Base-by-base conservation (phyloP, 306 rosid genomes). In the Carpinus fangiana region DNA sequence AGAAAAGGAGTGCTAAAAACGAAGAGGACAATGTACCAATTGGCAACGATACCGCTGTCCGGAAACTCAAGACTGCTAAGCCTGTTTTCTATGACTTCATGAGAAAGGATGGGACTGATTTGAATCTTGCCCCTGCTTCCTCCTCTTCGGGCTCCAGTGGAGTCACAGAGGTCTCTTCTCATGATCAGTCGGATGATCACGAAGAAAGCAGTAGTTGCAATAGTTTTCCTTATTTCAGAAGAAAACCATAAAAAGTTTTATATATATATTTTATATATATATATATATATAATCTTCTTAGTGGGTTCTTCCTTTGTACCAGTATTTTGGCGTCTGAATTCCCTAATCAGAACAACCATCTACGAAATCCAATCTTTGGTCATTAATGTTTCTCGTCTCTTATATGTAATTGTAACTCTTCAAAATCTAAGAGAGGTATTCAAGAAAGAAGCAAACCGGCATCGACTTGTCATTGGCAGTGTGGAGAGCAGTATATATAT, bases 21-120 rank as follows among this genome's bases (percentile, higher is more conserved):
- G 88, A 85, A 28, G 90, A 82, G 0, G 88, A 77, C 4, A 84
- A 51, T 5, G 70, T 50, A 2, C 78, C 65, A 80, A 17, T 69
- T 4, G 54, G 75, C 23, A 53, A 26, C 48, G 78, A 78, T 9
- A 55, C 28, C 43, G 38, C 16, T 38, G 51, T 31, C 70, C 51
- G 46, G 4, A 81, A 76, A 67, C 26, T 61, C n/a, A 78, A 41
- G 50, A 79, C 8, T 45, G 2, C 26, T 13, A 80, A 67, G 83
- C 89, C 95, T 21, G 97, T 93, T 67, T 95, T 95, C 85, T 95
- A 87, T 51, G 96, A 95, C 55, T 95, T 95, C 79, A 76, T 95
- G 90, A 87, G 88, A 48, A 89, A 87, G 79, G 87, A 79, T 34
- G 43, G 72, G 50, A 74, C 85, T 4, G 85, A 84, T 60, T 81